Percentiles rank a stretch among this genome's conserved stretches.
These are phyloP conservation scores for Xylaria sp. DNA, from an alignment of 2,329 filamentous ascomycete species.

Conservation along the genomic window DNA sequence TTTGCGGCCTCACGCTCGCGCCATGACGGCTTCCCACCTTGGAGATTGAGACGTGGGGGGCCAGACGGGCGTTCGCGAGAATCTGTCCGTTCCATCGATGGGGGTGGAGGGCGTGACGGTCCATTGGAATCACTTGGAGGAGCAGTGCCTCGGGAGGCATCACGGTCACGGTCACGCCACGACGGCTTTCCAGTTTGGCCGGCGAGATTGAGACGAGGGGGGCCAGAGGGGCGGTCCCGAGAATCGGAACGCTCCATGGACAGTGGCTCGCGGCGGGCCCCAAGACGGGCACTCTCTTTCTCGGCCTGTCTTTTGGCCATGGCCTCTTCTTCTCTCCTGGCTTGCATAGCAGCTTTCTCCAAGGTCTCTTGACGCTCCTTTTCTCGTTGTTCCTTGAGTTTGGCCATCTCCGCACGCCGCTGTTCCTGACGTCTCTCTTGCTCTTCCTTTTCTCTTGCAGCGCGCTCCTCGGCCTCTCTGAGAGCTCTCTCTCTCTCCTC, in stretches of 20 bases:
- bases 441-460: slow-evolving; percentile 85
- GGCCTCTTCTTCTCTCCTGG: slow-evolving; percentile 87
- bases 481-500: slow-evolving; percentile 84
- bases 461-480: slow-evolving; percentile 87
- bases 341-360: slow-evolving; percentile 76
- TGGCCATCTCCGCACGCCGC: slow-evolving; percentile 76
- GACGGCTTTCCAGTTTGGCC: slow-evolving; percentile 58
- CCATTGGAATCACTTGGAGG: slow-evolving; percentile 43
- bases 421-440: slow-evolving; percentile 82
- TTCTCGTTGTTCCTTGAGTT: slow-evolving; percentile 72
- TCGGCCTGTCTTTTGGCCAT: slow-evolving; percentile 77
- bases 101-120: slow-evolving; percentile 46
- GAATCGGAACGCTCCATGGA: slow-evolving; percentile 58
- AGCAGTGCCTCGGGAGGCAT: slow-evolving; percentile 50
- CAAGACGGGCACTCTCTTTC: slow-evolving; percentile 61
- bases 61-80: slow-evolving; percentile 43
- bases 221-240: slow-evolving; percentile 59
- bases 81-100: slow-evolving; percentile 46
- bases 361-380: slow-evolving; percentile 74
- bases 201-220: slow-evolving; percentile 66
- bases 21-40: slow-evolving; percentile 74
- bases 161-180: slow-evolving; percentile 74
- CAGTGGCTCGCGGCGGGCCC: slow-evolving; percentile 55
- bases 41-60: slow-evolving; percentile 71
- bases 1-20: slow-evolving; percentile 75